phyloP scores from a whole-genome alignment of 176 grass and related monocot genomes.

The Carex scoparia region DNA sequence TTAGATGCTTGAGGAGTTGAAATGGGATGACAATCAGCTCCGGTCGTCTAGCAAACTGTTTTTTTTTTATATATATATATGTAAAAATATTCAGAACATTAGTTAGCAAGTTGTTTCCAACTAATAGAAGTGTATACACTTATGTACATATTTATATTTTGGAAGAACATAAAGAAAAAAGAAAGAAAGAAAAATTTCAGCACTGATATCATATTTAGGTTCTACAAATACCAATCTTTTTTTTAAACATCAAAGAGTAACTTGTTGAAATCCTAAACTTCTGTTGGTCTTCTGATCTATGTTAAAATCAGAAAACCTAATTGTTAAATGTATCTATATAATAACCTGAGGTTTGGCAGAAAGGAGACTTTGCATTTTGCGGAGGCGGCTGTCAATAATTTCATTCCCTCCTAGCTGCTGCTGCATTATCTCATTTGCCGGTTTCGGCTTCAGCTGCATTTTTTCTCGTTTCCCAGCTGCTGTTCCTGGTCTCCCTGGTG shows the following conservation, averaged over 20 bases:
- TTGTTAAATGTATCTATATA: conserved; percentile 21
- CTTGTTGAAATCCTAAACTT: background rate
- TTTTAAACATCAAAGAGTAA: background rate
- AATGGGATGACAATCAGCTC: conserved; percentile 52
- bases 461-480: conserved; percentile 15
- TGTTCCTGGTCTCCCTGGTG: conserved; percentile 36
- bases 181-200: background rate
- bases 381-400: conserved; percentile 23
- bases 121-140: background rate
- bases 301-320: background rate
- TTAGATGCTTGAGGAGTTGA: conserved; percentile 61
- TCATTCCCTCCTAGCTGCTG: conserved; percentile 45
- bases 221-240: conserved; percentile 1
- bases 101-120: background rate
- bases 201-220: background rate
- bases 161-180: background rate
- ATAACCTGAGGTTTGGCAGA: conserved; percentile 37
- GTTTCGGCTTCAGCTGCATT: conserved; percentile 20
- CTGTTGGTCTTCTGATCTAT: background rate
- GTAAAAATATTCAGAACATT: background rate
- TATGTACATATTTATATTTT: background rate
- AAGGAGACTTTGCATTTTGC: conserved; percentile 33
- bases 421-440: conserved; percentile 60
- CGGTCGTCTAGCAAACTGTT: conserved; percentile 32
- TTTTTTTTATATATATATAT: background rate